Evolutionary conservation across 2,329 filamentous ascomycete species (phyloP).

Genomic region (Colletotrichum tropicicola): DNA sequence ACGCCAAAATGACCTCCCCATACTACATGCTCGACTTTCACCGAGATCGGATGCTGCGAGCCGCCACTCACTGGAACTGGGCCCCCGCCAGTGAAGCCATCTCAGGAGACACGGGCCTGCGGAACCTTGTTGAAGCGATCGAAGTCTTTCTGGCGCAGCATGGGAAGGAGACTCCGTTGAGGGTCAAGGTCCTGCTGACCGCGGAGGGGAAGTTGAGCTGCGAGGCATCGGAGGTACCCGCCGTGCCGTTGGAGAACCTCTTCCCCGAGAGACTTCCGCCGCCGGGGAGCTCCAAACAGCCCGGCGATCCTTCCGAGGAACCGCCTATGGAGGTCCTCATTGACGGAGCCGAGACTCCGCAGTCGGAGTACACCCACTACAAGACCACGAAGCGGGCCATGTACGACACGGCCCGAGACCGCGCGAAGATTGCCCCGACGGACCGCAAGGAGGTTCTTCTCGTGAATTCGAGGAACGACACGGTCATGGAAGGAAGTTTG

Average conservation of each 20-base stretch:
- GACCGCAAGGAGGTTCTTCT: constrained; percentile 78
- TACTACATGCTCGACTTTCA: constrained; percentile 86
- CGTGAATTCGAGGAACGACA: constrained; percentile 65
- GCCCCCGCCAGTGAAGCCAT: constrained; percentile 52
- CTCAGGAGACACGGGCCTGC: constrained; percentile 55
- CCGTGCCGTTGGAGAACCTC: constrained; percentile 58
- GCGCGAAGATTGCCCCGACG: constrained; percentile 61
- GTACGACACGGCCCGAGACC: constrained; percentile 75
- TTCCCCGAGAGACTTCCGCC: constrained; percentile 65
- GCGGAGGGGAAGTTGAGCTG: constrained; percentile 56
- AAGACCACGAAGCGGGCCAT: constrained; percentile 82
- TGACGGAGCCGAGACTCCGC: constrained; percentile 49
- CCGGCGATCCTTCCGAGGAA: constrained; percentile 37
- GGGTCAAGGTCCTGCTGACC: constrained; percentile 65
- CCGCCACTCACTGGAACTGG: constrained; percentile 67
- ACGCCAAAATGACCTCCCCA: constrained; percentile 62
- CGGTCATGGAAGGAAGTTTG: constrained; percentile 86
- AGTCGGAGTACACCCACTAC: constrained; percentile 78
- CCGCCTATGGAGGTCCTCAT: constrained; percentile 53
- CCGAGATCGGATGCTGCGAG: constrained; percentile 77
- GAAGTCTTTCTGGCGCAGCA: constrained; percentile 45
- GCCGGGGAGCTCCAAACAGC: constrained; percentile 42
- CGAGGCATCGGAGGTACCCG: constrained; percentile 23
- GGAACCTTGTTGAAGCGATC: constrained; percentile 42
- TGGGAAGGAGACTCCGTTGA: constrained; percentile 43